Conservation (phyloP, 129 eudicot genomes). For the Helianthus annuus region DNA sequence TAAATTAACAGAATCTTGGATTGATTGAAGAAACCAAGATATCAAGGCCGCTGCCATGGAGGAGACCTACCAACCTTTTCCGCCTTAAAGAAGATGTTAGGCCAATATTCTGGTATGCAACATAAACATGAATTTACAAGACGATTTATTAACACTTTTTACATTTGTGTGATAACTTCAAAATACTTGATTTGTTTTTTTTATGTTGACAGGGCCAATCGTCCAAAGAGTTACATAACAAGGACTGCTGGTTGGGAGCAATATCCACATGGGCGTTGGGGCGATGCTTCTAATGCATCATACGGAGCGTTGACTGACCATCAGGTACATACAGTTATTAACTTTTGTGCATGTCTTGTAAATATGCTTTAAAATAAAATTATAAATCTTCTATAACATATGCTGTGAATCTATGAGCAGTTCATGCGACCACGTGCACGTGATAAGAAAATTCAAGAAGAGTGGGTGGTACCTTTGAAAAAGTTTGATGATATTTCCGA, state of each 20-base stretch:
- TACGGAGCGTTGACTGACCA: conserved; percentile 89
- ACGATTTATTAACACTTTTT: conserved; percentile 4
- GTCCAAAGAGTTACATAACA: conserved; percentile 95
- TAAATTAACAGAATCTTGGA: conserved; percentile 76
- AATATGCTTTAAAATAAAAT: neutral
- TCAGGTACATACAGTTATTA: conserved; percentile 58
- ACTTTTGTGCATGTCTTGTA: neutral
- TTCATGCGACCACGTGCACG: conserved; percentile 95
- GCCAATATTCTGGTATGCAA: conserved; percentile 86
- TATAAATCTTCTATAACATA: neutral
- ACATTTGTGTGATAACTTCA: neutral
- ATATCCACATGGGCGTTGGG: conserved; percentile 96
- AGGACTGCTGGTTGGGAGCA: conserved; percentile 93
- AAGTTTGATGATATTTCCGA: conserved; percentile 77
- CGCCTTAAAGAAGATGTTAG: conserved; percentile 94
- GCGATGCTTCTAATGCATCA: conserved; percentile 83
- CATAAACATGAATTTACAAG: neutral
- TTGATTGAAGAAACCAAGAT: conserved; percentile 86
- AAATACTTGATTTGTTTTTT: neutral
- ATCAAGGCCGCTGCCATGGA: conserved; percentile 92
- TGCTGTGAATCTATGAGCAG: conserved; percentile 45
- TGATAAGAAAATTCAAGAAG: conserved; percentile 81
- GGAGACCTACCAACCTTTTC: conserved; percentile 79
- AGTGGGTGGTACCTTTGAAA: conserved; percentile 85
- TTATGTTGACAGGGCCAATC: conserved; percentile 74